phyloP scores from a whole-genome alignment of 768 basidiomycete species.

The Tulasnella sp. region DNA sequence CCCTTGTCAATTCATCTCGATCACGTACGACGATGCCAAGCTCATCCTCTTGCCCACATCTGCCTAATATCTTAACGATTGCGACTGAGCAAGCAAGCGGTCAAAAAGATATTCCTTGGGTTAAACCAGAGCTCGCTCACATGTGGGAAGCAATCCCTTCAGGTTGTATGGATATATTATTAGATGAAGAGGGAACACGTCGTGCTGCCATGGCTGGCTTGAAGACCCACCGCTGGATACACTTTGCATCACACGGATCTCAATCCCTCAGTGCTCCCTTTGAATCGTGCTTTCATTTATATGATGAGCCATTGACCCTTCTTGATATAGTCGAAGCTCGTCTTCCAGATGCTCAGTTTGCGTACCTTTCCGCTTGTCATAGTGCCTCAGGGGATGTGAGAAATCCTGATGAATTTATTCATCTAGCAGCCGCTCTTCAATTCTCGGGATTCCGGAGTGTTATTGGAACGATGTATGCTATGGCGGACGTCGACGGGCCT shows the following conservation, averaged over 20 bases:
- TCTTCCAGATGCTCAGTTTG: neutral
- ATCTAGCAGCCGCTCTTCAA: slow-evolving; percentile 1
- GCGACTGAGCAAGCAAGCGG: neutral
- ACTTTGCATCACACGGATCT: slow-evolving; percentile 4
- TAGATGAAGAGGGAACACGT: neutral
- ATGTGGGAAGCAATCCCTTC: neutral
- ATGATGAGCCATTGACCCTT: slow-evolving; percentile 1
- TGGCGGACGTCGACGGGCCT: slow-evolving; percentile 1
- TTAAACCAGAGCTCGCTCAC: neutral
- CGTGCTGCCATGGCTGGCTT: neutral
- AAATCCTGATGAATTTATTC: slow-evolving; percentile 1
- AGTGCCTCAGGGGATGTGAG: neutral
- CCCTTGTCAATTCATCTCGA: neutral
- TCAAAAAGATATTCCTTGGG: neutral
- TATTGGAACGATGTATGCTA: slow-evolving; percentile 8
- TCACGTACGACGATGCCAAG: too few relatives aligned
- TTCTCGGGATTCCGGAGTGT: slow-evolving; percentile 5
- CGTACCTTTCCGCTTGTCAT: neutral
- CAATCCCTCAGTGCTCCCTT: neutral
- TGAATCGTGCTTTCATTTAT: neutral
- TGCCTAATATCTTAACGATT: neutral
- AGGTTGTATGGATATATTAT: neutral
- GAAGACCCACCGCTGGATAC: neutral
- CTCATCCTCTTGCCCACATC: too few relatives aligned
- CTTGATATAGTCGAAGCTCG: neutral